Evolutionary conservation across 108 stramenopile species (phyloP).

Genomic region (Pseudonitzschia delicatissima): DNA sequence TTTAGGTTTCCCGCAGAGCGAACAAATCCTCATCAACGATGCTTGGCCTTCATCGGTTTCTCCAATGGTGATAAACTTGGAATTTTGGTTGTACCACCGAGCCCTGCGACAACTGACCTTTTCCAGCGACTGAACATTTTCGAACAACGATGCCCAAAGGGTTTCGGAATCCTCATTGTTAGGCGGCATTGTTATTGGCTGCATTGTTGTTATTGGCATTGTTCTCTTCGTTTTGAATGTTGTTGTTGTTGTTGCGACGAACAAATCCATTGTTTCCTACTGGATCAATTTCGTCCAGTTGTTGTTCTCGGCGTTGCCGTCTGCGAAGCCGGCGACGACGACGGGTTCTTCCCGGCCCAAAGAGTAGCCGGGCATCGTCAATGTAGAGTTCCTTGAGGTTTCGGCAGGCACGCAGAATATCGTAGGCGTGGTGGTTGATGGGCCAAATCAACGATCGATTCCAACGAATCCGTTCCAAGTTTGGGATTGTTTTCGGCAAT

Average conservation of each 20-base stretch:
- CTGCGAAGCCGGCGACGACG: neutral
- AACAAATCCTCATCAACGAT: conserved; percentile 40
- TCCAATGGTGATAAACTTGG: conserved; percentile 16
- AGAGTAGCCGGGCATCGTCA: conserved; percentile 23
- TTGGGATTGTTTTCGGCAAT: conserved; percentile 34
- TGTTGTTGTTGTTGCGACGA: neutral
- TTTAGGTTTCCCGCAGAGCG: conserved; percentile 19
- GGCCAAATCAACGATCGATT: conserved; percentile 39
- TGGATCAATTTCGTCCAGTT: conserved; percentile 11
- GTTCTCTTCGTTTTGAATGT: neutral
- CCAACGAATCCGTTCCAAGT: conserved; percentile 34
- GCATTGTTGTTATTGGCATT: neutral
- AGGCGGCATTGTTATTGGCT: neutral
- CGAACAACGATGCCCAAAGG: conserved; percentile 24
- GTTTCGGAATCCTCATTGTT: conserved; percentile 13
- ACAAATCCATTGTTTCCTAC: conserved; percentile 20
- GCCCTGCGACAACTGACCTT: conserved; percentile 36
- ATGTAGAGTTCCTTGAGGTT: conserved; percentile 43
- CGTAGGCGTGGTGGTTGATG: conserved; percentile 22
- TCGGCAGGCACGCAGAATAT: conserved; percentile 30
- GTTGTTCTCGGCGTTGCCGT: conserved; percentile 5
- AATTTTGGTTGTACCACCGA: conserved; percentile 18
- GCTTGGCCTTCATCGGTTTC: conserved; percentile 22
- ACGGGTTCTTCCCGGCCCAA: neutral
- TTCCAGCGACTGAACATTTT: conserved; percentile 20